Base-by-base conservation (phyloP, 78 protist genomes). In the Blattamonas nauphoetae region DNA sequence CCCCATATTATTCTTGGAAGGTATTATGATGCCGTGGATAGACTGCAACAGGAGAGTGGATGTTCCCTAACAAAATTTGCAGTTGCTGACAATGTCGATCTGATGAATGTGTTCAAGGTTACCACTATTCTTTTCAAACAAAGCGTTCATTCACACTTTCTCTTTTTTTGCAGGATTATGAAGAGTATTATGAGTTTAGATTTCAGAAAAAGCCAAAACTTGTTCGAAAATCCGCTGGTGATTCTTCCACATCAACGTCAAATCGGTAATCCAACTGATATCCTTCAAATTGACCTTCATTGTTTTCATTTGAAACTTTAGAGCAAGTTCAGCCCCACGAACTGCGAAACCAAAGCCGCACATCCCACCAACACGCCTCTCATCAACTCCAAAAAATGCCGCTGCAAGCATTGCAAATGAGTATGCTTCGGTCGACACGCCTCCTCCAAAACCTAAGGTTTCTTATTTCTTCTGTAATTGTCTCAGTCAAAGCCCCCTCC, bases 51-150 rank as follows among this genome's bases (percentile, higher is more conserved):
- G 0, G 91, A 89, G 71, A 4, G 81, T 0, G 64, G 81, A 35
- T n/a, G 81, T 44, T 0, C 2, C 21, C 2, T 36, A 0, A 0
- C 4, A 5, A 35, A 45, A 36, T 78, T 44, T 77, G 89, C 78
- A n/a, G 86, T 45, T 0, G 91, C 91, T 1, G 93, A 91, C 89
- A 91, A 91, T 81, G n/a, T 91, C 4, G 93, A 91, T 2, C 83
- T 92, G 44, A 0, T 85, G 32, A 21, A 2, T 33, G 45, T 92
- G 38, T 35, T 89, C 34, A 45, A 85, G 88, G 78, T 46, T 2
- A 41, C 1, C 21, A 45, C 36, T 84, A 21, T 21, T 34, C 42
- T 38, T 33, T 1, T 1, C 80, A 1, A 3, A 1, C 34, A 6
- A 4, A 3, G 1, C 0, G 4, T 4, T 6, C 33, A 2, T 1